Base-by-base conservation (phyloP, 495 filamentous ascomycete species). In the Penicillium angulare region DNA sequence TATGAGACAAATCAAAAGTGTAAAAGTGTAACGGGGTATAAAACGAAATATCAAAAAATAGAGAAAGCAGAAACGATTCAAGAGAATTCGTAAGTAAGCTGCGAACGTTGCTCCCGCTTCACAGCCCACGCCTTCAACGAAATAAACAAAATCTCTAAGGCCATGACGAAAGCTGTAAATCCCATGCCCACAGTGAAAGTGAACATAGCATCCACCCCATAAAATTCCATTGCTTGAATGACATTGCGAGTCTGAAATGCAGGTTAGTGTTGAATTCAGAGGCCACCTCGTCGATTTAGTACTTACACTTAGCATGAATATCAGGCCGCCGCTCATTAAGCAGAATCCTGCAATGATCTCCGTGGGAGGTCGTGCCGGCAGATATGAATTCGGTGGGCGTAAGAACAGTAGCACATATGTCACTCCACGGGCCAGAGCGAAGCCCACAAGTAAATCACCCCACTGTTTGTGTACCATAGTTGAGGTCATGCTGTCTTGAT, bases 391-490 rank as follows among this genome's bases (percentile, higher is more conserved):
- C 5, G 92, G 90, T n/a, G 90, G 90, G 60, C 85, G 83, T 34
- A 96, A 64, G 67, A 88, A 97, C 23, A 87, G 69, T 16, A 91
- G 60, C 15, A 93, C 69, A 64, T 97, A 97, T 17, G 90, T 96
- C 53, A 88, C 71, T 6, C 76, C 84, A 27, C 93, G 80, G 18
- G 90, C 85, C 45, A 93, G 69, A 2, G 90, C 85, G 50, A 87
- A 90, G 8, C 85, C 91, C 44, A 89, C 82, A 50, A 98, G 77
- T 57, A 97, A 79, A 55, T 82, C 85, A 36, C 92, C 93, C 93
- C 92, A 97, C 64, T 96, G 88, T 68, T 86, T 86, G 73, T 98
- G 93, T 38, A 98, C 79, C 89, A 91, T 96, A 51, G 86, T 89
- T 13, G 90, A 92, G 16, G 90, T 74, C 85, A 88, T 87, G 44